A percentile compares a stretch with the other conserved stretches of the same genome.
These are phyloP conservation scores for Saksenaea vasiformis DNA, from an alignment of 371 early-diverging fungal genomes.

Conservation along the genomic window DNA sequence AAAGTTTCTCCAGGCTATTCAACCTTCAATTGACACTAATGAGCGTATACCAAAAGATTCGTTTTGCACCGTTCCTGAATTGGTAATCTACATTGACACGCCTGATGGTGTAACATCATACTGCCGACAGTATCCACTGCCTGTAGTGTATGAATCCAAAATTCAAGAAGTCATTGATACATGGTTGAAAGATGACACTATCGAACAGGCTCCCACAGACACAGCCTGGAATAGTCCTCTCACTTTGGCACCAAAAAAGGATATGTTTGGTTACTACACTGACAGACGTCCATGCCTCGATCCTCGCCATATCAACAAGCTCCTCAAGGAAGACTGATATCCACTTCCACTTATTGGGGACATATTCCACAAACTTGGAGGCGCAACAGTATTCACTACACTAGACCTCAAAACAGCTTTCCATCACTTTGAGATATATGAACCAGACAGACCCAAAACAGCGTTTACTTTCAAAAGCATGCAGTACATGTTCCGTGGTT, in stretches of 20 bases:
- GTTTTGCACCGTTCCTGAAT: constrained; percentile 18
- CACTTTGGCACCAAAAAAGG: constrained; percentile 21
- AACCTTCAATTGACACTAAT: constrained; percentile 7
- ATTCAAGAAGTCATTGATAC: too few relatives aligned
- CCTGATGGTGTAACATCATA: too few relatives aligned
- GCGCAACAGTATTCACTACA: constrained; percentile 16
- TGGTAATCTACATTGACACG: constrained; percentile 1
- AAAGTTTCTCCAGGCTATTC: too few relatives aligned
- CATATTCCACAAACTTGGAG: constrained; percentile 18
- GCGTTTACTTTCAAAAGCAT: constrained; percentile 18
- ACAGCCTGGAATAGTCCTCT: constrained; percentile 12
- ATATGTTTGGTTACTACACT: constrained; percentile 9
- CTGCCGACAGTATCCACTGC: constrained; percentile 17
- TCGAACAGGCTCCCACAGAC: not conserved
- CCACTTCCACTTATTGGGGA: constrained; percentile 24
- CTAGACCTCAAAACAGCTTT: constrained; percentile 29
- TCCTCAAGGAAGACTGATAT: constrained; percentile 19
- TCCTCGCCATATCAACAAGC: constrained; percentile 23
- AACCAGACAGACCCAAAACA: constrained; percentile 15
- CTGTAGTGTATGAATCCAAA: constrained; percentile 1
- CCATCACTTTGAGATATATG: constrained; percentile 25
- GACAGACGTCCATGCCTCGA: constrained; percentile 20
- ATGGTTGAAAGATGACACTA: constrained; percentile 5
- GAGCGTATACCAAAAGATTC: constrained; percentile 5
- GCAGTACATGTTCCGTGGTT: constrained; percentile 25